These are phyloP conservation scores for Anthostomella pinea DNA, from an alignment of 2,329 filamentous ascomycete species.

Conservation along the genomic window DNA sequence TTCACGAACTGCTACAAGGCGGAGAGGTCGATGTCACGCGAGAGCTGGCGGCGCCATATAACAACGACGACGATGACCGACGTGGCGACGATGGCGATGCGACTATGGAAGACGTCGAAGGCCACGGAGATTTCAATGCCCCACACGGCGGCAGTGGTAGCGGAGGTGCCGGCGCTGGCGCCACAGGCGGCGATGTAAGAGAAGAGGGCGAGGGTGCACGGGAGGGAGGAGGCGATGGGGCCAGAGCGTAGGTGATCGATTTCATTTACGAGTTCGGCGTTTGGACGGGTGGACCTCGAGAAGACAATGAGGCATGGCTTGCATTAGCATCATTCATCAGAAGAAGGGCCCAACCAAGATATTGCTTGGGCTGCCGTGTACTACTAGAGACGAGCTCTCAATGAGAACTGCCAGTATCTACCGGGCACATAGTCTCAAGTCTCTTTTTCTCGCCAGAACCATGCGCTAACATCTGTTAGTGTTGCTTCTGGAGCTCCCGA, in stretches of 20 bases:
- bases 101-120: conserved; percentile 75
- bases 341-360: conserved; percentile 10
- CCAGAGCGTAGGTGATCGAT: conserved; percentile 95
- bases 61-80: conserved; percentile 45
- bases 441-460: conserved; percentile 11
- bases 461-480: conserved; percentile 52
- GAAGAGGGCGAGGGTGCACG: conserved; percentile 85
- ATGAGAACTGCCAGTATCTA: conserved; percentile 19
- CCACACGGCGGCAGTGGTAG: conserved; percentile 60
- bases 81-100: conserved; percentile 66
- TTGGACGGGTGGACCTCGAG: conserved; percentile 16
- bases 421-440: conserved; percentile 6
- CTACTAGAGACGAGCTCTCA: conserved; percentile 27
- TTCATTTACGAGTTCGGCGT: conserved; percentile 33
- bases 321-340: conserved; percentile 4
- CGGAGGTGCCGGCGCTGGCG: conserved; percentile 80
- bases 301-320: conserved; percentile 18
- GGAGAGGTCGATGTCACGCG: conserved; percentile 78
- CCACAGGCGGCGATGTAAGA: conserved; percentile 86
- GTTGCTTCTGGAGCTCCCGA: conserved; percentile 60
- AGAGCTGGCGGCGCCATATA: conserved; percentile 66
- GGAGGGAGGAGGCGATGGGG: conserved; percentile 93
- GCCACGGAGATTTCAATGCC: conserved; percentile 56
- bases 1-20: conserved; percentile 80
- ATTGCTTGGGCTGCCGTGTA: conserved; percentile 22